Evolutionary conservation across 208 protist species (phyloP), one percentile per base, ranked within the genome.

Genomic region (Trypanosoma melophagium): DNA sequence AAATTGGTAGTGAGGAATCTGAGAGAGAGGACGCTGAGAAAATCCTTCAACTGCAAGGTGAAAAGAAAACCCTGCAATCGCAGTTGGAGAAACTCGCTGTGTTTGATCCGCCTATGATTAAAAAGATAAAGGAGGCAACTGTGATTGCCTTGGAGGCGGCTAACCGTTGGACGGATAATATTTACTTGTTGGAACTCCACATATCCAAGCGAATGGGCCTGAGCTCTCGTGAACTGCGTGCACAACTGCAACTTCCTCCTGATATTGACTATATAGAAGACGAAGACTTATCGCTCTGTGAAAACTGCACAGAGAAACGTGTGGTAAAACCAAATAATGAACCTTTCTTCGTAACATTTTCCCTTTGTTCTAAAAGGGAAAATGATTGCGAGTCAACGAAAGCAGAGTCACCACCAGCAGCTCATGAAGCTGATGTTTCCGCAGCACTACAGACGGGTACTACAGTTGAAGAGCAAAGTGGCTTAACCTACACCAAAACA

Each of bases 151-250:
- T 67, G 44, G 84, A 80, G 25, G 76, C 89, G 3, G 84, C 82
- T 2, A 91, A 95, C 69, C 82, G 86, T 16, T 95, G 89, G 86
- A 91, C 89, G 19, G 89, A 95, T 57, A 95, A 95, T 61, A 85
- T 81, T 44, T 86, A 79, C 42, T 70, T 89, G 2, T 65, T 88
- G 1, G 81, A 95, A 65, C 71, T 87, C 53, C 62, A 83, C 60
- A 69, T 95, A 14, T 56, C 64, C 31, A 24, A 35, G 7, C 60
- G 67, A 19, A 69, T 83, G 62, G 74, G 84, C 25, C 38, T 70
- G 28, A 79, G 41, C 31, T 12, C 71, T 17, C 60, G 68, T 0
- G 78, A 89, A 19, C 47, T 94, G 2, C 83, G 88, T 14, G 21
- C 47, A 14, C 61, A 67, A 14, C 55, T 92, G 60, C 67, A 79